Base-by-base conservation (phyloP, 352 stramenopile species). In the Chrysophaeum taylorii region DNA sequence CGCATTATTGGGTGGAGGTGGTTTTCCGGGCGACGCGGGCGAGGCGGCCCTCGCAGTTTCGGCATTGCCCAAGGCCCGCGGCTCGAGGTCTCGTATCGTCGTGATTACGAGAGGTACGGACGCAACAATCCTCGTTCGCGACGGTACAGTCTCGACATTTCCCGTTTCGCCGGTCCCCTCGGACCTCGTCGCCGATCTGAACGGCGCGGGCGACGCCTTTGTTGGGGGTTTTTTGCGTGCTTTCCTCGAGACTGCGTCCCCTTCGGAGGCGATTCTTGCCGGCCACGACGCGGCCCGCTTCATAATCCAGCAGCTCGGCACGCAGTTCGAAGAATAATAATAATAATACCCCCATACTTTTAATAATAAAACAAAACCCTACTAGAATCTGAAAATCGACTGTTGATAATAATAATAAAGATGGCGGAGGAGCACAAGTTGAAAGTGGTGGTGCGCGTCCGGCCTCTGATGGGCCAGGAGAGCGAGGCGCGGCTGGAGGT, bases 131-230 rank as follows among this genome's bases (percentile, higher is more conserved):
- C 92, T 98, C 42, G 94, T 93, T 21, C 85, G 85, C 74, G 79
- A 97, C 72, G 95, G 95, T 70, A 86, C 89, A 52, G 82, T 98
- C 21, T 86, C 83, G 45, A 81, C 87, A 69, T 98, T 93, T 82
- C 77, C 86, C n/a, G 94, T 99, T 37, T 79, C 81, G 2, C 79
- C 83, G 71, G 82, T 98, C 45, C 76, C 80, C 7, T 83, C 87
- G 54, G 85, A 90, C 41, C 76, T 94, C 50, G 89, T 99, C 38
- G 89, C 98, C n/a, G 95, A 99, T 83, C 98, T 92, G 42, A 99
- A 98, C 81, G 95, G 95, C 57, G 95, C 95, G 25, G 95, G 95
- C 54, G 95, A 99, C 82, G 94, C 94, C 64, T 99, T 99, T 78
- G 95, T 98, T 1, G 95, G 95, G 60, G 95, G 94, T 68, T 99